phyloP scores from a whole-genome alignment of 202 grass and related monocot genomes.

The Saccharum hybrid region DNA sequence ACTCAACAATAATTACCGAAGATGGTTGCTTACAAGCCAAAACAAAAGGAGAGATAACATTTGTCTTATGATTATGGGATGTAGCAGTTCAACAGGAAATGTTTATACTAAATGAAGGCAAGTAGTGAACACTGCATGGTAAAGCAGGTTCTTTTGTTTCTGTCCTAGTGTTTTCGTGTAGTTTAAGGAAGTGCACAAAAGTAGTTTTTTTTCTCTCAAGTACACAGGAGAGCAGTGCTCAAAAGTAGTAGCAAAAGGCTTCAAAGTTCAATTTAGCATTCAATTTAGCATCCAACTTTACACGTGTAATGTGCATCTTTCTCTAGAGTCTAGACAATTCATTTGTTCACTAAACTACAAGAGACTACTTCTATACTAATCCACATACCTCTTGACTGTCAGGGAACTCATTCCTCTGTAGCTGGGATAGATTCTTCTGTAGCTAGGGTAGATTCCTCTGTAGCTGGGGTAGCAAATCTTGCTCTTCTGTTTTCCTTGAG shows the following conservation, averaged over 20 bases:
- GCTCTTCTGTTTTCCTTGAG: constrained; percentile 55
- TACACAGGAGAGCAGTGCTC: constrained; percentile 11
- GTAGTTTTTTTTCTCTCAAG: neutral
- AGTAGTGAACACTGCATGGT: constrained; percentile 1
- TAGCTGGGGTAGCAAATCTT: constrained; percentile 41
- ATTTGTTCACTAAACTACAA: constrained; percentile 18
- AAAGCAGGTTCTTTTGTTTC: constrained; percentile 1
- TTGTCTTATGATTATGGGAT: neutral
- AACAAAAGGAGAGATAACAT: neutral
- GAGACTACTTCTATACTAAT: constrained; percentile 29
- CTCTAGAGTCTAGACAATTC: neutral
- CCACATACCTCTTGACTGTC: constrained; percentile 47
- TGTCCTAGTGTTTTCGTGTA: constrained; percentile 1
- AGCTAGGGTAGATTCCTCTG: constrained; percentile 42
- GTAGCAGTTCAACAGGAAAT: constrained; percentile 7
- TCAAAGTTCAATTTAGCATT: constrained; percentile 7
- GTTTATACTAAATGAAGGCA: constrained; percentile 20
- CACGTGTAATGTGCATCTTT: neutral
- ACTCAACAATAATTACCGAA: constrained; percentile 1
- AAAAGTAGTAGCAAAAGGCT: neutral
- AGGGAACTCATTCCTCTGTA: constrained; percentile 48
- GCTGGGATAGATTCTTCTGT: neutral
- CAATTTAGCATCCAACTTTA: neutral
- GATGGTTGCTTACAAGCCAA: neutral
- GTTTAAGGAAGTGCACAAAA: neutral